These are phyloP conservation scores for Puccinia coronata DNA, from an alignment of 1,284 basidiomycete genomes.

Conservation along the genomic window DNA sequence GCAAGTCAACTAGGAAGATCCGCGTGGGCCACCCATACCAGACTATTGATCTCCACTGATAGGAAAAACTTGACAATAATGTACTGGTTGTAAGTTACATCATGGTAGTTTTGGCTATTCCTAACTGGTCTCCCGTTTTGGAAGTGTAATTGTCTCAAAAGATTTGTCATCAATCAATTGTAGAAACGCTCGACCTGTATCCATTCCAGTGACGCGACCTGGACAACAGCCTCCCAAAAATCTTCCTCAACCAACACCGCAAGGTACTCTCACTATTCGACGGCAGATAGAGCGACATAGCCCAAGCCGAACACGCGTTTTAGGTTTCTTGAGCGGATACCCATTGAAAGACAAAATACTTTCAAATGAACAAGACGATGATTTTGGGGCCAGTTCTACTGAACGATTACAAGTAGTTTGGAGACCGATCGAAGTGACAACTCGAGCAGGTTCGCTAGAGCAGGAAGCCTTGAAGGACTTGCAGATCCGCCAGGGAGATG, in stretches of 20 bases:
- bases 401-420: slow-evolving; percentile 43
- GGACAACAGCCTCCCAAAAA: slow-evolving; percentile 29
- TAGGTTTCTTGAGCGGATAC: slow-evolving; percentile 45
- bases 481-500: slow-evolving; percentile 20
- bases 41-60: slow-evolving; percentile 24
- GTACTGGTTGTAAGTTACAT: slow-evolving; percentile 43
- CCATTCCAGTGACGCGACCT: slow-evolving; percentile 4
- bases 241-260: slow-evolving; percentile 30
- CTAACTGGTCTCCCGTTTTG: neutral
- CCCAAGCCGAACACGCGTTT: slow-evolving; percentile 15
- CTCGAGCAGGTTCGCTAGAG: neutral
- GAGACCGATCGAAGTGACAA: slow-evolving; percentile 38
- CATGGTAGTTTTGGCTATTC: neutral
- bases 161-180: neutral
- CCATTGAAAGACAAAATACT: slow-evolving; percentile 10
- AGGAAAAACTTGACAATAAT: slow-evolving; percentile 31
- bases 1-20: slow-evolving; percentile 42
- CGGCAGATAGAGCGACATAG: slow-evolving; percentile 18
- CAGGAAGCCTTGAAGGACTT: slow-evolving; percentile 11
- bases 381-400: slow-evolving; percentile 42
- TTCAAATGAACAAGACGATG: slow-evolving; percentile 25
- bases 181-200: slow-evolving; percentile 40
- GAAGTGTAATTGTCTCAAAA: neutral
- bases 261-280: slow-evolving; percentile 32
- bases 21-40: slow-evolving; percentile 37